Conservation (phyloP, 345 rosid genomes). For the Geranium rotundifolium region DNA sequence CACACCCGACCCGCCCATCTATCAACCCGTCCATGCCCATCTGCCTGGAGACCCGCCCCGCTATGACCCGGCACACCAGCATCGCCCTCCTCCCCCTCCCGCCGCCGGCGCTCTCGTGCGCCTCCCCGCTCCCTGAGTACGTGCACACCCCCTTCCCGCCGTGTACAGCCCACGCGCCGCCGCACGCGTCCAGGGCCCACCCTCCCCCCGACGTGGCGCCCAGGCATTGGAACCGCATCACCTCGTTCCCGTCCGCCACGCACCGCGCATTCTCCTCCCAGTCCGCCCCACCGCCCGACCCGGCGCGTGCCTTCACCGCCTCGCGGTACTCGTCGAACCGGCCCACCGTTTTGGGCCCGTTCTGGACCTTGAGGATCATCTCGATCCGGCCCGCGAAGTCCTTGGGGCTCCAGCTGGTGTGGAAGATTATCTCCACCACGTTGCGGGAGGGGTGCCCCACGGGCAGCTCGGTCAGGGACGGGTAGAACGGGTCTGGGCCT, state of each 20-base stretch:
- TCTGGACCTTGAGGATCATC: constrained; percentile 83
- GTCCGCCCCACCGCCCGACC: constrained; percentile 20
- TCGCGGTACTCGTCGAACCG: constrained; percentile 94
- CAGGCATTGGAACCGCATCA: constrained; percentile 79
- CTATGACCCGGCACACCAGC: constrained; percentile 86
- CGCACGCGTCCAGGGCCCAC: constrained; percentile 10
- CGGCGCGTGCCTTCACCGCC: constrained; percentile 46
- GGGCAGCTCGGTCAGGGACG: constrained; percentile 62
- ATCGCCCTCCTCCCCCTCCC: constrained; percentile 83
- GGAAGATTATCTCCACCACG: constrained; percentile 91
- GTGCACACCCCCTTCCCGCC: constrained; percentile 58
- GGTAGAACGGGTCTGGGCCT: constrained; percentile 39
- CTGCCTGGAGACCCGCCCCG: constrained; percentile 67
- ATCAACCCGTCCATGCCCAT: constrained; percentile 31
- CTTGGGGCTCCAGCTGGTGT: constrained; percentile 86
- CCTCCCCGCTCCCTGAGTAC: constrained; percentile 63
- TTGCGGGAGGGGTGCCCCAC: constrained; percentile 86
- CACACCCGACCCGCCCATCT: constrained; percentile 45
- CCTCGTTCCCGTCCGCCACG: constrained; percentile 90
- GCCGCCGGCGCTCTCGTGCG: constrained; percentile 75
- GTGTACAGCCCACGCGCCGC: constrained; percentile 49
- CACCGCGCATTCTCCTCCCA: constrained; percentile 75
- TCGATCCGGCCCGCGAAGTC: constrained; percentile 70
- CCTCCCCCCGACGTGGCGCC: constrained; percentile 50
- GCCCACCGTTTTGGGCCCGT: constrained; percentile 49